Percentiles rank a stretch among this genome's conserved stretches.
Evolutionary conservation across 805 yeast genomes (phyloP).

Genomic region (Crinitomyces ghanaensis): DNA sequence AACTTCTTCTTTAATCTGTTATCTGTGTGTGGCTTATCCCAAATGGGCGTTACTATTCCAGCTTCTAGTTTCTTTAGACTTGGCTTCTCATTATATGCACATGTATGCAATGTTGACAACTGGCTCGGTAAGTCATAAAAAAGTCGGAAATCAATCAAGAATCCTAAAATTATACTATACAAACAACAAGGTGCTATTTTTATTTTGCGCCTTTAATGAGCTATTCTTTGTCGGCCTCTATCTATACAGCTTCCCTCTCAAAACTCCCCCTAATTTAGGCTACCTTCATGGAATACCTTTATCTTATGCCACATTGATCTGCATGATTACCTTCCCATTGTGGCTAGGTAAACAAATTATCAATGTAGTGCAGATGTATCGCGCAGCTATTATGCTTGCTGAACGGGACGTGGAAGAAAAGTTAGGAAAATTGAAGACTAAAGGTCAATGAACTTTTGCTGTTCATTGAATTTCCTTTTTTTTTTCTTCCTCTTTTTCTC

Average conservation of each 20-base stretch:
- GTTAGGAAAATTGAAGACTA: slow-evolving; percentile 7
- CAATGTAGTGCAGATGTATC: slow-evolving; percentile 75
- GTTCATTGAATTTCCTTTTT: too few relatives aligned
- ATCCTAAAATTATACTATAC: slow-evolving; percentile 79
- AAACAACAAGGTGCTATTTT: slow-evolving; percentile 68
- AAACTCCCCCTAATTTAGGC: slow-evolving; percentile 32
- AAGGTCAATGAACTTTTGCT: too few relatives aligned
- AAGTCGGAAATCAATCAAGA: slow-evolving; percentile 59
- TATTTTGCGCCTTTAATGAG: slow-evolving; percentile 90
- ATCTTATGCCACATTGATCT: slow-evolving; percentile 50
- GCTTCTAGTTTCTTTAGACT: slow-evolving; percentile 59
- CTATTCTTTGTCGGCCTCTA: slow-evolving; percentile 84
- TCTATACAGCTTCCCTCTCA: slow-evolving; percentile 51
- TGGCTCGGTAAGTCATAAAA: slow-evolving; percentile 78
- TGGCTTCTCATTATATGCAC: slow-evolving; percentile 95
- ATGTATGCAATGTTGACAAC: slow-evolving; percentile 86
- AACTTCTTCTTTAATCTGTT: slow-evolving; percentile 86
- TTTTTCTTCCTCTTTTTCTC: too few relatives aligned
- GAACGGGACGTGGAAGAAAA: slow-evolving; percentile 53
- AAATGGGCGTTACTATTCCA: slow-evolving; percentile 62
- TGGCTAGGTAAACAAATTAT: slow-evolving; percentile 87
- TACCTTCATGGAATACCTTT: slow-evolving; percentile 27
- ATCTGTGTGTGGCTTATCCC: slow-evolving; percentile 72
- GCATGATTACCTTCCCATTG: slow-evolving; percentile 60
- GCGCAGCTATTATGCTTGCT: slow-evolving; percentile 77